Evolutionary conservation across 2,329 filamentous ascomycete genomes (phyloP), one percentile per base, ranked within the genome.

Genomic region (Alternaria triticimaculans): DNA sequence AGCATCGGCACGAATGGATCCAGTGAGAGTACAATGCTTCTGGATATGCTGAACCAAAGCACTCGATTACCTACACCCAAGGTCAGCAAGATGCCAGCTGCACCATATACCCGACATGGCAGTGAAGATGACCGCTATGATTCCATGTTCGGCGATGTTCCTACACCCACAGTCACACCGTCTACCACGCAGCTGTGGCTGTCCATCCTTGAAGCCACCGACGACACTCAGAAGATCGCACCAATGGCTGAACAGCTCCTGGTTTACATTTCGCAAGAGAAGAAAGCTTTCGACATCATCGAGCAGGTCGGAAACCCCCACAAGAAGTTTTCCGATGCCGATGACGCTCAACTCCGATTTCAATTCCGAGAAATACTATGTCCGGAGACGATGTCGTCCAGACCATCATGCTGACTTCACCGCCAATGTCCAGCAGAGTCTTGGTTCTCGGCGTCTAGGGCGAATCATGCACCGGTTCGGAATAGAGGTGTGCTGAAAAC

Each of bases 261-360:
- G 18, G 11, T 21, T 20, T 53, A 65, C 7, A 30, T 66, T 2
- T 67, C 59, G 59, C 60, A 56, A 14, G 68, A 61, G 4, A 55
- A 68, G 18, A 49, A 74, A 44, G 63, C 63, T 28, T n/a, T 37
- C 28, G 50, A 64, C 10, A 48, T 73, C 10, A 53, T 74, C 10
- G 28, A 69, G 45, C 50, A 59, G 21, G 65, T 72, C 18, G 69
- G 72, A 6, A 51, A 72, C 37, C 72, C 69, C 5, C 48, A 48
- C 8, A 66, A 64, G 55, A 48, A 33, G 10, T 59, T 73, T 9
- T 15, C 23, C 14, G 55, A 58, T 4, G 51, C 66, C 23, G 65
- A 73, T 5, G 63, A 68, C 20, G 62, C 70, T 48, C 54, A 66
- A 45, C 61, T 74, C 45, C 62, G 69, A 37, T 12, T 28, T 3